phyloP scores from a whole-genome alignment of 2,329 filamentous ascomycete genomes.

The Fonsecaea nubica region DNA sequence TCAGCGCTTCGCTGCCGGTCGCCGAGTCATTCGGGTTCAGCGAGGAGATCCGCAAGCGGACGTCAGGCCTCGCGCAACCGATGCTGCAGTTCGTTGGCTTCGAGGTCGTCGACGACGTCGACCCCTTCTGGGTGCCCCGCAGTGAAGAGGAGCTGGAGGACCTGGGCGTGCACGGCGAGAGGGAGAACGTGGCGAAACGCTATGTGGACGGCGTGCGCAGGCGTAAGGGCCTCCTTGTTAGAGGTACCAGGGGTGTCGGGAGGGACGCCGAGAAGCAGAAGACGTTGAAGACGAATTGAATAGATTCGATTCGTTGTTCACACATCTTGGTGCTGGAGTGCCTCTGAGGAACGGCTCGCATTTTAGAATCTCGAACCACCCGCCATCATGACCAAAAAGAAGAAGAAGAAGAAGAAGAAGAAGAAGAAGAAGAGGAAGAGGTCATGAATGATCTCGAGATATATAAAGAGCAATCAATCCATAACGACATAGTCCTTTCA shows the following conservation, averaged over 20 bases:
- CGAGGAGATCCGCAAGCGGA: constrained; percentile 95
- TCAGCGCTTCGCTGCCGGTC: constrained; percentile 84
- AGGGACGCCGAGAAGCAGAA: constrained; percentile 93
- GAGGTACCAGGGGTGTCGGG: constrained; percentile 70
- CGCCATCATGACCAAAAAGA: too few relatives aligned
- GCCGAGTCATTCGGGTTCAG: constrained; percentile 95
- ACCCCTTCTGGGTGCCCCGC: constrained; percentile 96
- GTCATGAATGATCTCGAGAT: too few relatives aligned
- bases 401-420: too few relatives aligned
- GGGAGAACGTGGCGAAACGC: constrained; percentile 92
- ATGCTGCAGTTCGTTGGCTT: constrained; percentile 94
- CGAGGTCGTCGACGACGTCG: constrained; percentile 83
- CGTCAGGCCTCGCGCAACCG: constrained; percentile 85
- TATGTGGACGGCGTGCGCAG: constrained; percentile 90
- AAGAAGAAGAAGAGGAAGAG: too few relatives aligned
- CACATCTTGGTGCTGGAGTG: too few relatives aligned
- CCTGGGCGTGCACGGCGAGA: constrained; percentile 88
- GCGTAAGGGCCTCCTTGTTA: constrained; percentile 86
- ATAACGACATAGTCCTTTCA: too few relatives aligned
- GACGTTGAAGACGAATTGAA: constrained; percentile 64
- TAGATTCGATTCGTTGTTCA: too few relatives aligned
- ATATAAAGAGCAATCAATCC: too few relatives aligned
- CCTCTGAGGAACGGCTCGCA: too few relatives aligned
- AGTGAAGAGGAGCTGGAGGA: constrained; percentile 98
- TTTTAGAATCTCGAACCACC: too few relatives aligned